Evolutionary conservation across 2,329 filamentous ascomycete species (phyloP).

Genomic region (Pseudogymnoascus sp.): DNA sequence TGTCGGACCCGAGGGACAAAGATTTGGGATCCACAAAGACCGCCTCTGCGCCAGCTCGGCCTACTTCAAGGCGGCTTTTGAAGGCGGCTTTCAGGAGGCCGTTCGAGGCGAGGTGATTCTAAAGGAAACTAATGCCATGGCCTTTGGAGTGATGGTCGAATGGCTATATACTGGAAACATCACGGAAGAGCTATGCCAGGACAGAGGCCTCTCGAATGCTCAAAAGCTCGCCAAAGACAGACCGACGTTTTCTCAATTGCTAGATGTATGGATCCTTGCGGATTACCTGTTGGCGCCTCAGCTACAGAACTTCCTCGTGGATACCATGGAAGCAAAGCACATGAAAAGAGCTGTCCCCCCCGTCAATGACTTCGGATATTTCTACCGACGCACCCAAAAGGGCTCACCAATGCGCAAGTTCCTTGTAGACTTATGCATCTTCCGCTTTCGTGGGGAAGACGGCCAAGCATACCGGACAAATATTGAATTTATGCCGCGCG

Average conservation of each 20-base stretch:
- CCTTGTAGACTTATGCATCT: too few species aligned
- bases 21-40: constrained; percentile 21
- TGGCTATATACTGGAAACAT: constrained; percentile 17
- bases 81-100: constrained; percentile 15
- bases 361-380: not conserved
- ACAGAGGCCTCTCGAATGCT: too few species aligned
- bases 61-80: constrained; percentile 21
- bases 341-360: not conserved
- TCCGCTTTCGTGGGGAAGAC: too few species aligned
- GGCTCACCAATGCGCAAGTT: not conserved
- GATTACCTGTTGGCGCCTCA: not conserved
- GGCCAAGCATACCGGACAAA: too few species aligned
- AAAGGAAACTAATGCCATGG: not conserved
- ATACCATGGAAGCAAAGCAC: too few species aligned
- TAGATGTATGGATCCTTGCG: not conserved
- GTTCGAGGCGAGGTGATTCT: constrained; percentile 15
- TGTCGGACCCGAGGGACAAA: constrained; percentile 13
- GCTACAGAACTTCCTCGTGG: not conserved
- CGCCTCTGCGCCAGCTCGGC: constrained; percentile 19
- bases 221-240: not conserved
- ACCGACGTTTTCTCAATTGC: not conserved
- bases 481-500: too few species aligned
- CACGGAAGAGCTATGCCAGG: not conserved
- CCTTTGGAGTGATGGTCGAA: constrained; percentile 17
- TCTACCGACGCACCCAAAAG: not conserved